phyloP scores from a whole-genome alignment of 371 early-diverging fungal species.

The Rhizopus delemar region DNA sequence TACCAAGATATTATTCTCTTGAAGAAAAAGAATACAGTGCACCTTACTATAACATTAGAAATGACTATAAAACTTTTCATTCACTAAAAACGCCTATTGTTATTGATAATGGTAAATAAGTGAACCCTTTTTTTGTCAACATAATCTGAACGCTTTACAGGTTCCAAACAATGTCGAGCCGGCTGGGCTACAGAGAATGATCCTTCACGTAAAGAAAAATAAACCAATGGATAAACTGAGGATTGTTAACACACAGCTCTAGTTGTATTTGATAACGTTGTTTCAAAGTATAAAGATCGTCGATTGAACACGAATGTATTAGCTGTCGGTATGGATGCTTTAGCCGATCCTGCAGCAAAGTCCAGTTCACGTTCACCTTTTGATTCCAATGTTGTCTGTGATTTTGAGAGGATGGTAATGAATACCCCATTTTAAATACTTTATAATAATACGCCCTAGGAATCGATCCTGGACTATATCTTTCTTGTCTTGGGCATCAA shows the following conservation, averaged over 20 bases:
- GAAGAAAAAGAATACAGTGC: conserved; percentile 33
- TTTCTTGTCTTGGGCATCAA: conserved; percentile 80
- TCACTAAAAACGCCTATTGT: conserved; percentile 53
- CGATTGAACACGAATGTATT: conserved; percentile 57
- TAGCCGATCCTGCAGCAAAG: conserved; percentile 69
- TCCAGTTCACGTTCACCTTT: conserved; percentile 75
- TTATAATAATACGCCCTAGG: conserved; percentile 41
- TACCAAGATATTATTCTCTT: conserved; percentile 29
- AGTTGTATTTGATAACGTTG: conserved; percentile 82
- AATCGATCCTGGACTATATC: conserved; percentile 81
- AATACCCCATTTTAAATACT: too few species aligned
- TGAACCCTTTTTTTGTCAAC: background rate
- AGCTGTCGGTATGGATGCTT: conserved; percentile 77
- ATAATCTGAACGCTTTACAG: conserved; percentile 17
- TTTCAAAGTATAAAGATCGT: conserved; percentile 81
- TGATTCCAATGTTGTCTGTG: conserved; percentile 70
- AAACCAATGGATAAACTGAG: background rate
- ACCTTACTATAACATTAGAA: conserved; percentile 23
- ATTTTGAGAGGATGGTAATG: conserved; percentile 75
- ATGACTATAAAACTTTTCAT: conserved; percentile 23
- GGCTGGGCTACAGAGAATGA: conserved; percentile 76
- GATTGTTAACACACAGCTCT: background rate
- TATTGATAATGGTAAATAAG: conserved; percentile 65
- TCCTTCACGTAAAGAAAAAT: conserved; percentile 55
- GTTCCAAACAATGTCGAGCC: conserved; percentile 77